Base-by-base conservation (phyloP, 768 basidiomycete genomes). In the Leccinum pellstonianum region DNA sequence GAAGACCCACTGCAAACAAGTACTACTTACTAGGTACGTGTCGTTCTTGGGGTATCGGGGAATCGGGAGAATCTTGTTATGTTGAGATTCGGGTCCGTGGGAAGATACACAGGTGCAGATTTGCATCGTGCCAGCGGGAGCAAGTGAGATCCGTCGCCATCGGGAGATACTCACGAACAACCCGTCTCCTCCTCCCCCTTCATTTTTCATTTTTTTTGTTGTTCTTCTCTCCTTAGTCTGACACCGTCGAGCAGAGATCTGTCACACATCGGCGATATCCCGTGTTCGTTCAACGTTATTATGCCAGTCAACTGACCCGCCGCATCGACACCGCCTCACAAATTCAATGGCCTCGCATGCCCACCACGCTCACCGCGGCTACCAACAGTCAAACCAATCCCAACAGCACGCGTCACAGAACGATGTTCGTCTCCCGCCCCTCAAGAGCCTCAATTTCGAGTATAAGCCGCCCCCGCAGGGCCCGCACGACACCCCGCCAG, bases 391-490 rank as follows among this genome's bases (percentile, higher is more conserved):
- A 78, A 62, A 62, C 74, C 58, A 63, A 67, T 75, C 76, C 7
- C 66, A 29, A 29, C 29, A 76, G 37, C 76, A 73, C 62, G 72
- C 76, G 55, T 74, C 73, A 25, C 53, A 79, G 67, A 79, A 74
- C 59, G 76, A 80, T 58, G 73, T 84, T 65, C 85, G 86, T 41
- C 80, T 89, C 5, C 88, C 88, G 0, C 87, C 87, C 19, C 80
- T 90, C 70, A 89, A 84, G 76, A 86, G 88, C 68, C 80, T 91
- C 69, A 86, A 88, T 70, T 88, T 90, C 63, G 69, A 70, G 57
- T 83, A 81, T 56, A 69, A 66, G 54, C 63, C 77, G 23, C 72
- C 14, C 35, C 69, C 66, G 25, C 25, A 27, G 5, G 25, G 25
- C 25, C 25, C 25, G 14, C 64, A 71, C 54, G 61, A 56, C 53